Base-by-base conservation (phyloP, 2,329 filamentous ascomycete species). In the Trichoderma pleuroti region DNA sequence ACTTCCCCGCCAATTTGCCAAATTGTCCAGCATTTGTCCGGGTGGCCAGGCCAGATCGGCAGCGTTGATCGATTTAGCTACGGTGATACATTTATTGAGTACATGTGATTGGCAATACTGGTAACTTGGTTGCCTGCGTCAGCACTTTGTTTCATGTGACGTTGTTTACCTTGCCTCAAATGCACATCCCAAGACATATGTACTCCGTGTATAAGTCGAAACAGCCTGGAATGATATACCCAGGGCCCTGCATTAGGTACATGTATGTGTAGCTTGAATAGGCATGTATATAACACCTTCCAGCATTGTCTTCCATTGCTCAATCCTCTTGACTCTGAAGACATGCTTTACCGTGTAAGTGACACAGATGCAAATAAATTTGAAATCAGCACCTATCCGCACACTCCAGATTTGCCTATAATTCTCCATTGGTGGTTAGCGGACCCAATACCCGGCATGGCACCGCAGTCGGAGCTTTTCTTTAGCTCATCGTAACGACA, bases 21-120 rank as follows among this genome's bases (percentile, higher is more conserved):
- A 68, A 52, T 63, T 70, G 49, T 70, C 59, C 59, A 70, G 59
- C 32, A 70, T 56, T 70, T 56, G 39, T 70, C 67, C 67, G 67
- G 28, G 21, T 24, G 42, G 59, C 46, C 18, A 39, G 21, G 16
- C 56, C 16, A 28, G 66, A 46, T 59, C 64, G 64, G 56, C 56
- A 52, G 66, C n/a, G 24, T 36, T 14, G 28, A 57, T 68, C 46
- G 28, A 14, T n/a, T 26, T 34, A 11, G 18, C 26, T 30, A 34
- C 34, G 24, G 54, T n/a, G 26, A 32, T 46, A 28, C n/a, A 34
- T 34, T 60, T 32, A 24, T 28, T 18, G 8, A 18, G 5, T 0
- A 12, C 26, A 24, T 36, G 34, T 52, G 28, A 26, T 60, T 32
- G 28, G 11, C 36, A 12, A 46, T 66, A 11, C 11, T 39, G 12